Evolutionary conservation across 2,329 filamentous ascomycete genomes (phyloP).

Genomic region (Chaetomiaceae sp.): DNA sequence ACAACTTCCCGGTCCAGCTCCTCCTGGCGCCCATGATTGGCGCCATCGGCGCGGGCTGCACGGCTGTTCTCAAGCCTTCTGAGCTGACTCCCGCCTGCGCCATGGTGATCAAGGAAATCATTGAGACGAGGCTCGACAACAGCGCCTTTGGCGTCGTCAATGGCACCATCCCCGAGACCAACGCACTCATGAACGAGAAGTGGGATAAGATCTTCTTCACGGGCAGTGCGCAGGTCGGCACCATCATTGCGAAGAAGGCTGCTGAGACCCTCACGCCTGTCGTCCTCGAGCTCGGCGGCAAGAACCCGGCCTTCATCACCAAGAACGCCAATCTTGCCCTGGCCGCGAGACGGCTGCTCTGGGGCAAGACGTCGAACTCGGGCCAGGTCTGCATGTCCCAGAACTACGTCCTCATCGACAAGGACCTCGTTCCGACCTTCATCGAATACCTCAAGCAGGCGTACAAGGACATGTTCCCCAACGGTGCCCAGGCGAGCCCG

Average conservation of each 20-base stretch:
- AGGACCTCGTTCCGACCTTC: conserved; percentile 65
- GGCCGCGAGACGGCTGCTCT: conserved; percentile 78
- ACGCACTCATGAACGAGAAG: conserved; percentile 76
- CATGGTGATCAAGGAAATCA: conserved; percentile 72
- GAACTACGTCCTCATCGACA: conserved; percentile 86
- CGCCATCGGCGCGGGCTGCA: conserved; percentile 89
- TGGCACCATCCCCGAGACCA: conserved; percentile 75
- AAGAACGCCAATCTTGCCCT: conserved; percentile 74
- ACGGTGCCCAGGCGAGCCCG: conserved; percentile 70
- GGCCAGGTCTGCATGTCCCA: conserved; percentile 91
- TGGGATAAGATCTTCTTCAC: conserved; percentile 99
- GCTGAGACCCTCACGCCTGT: conserved; percentile 85
- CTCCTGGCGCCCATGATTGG: conserved; percentile 75
- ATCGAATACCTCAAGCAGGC: conserved; percentile 68
- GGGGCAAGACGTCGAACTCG: conserved; percentile 81
- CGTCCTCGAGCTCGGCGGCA: conserved; percentile 82
- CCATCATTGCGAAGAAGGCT: conserved; percentile 84
- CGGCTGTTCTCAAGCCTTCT: conserved; percentile 84
- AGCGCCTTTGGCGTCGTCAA: conserved; percentile 74
- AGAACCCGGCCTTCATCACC: conserved; percentile 88
- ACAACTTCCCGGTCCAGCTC: conserved; percentile 89
- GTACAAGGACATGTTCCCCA: conserved; percentile 74
- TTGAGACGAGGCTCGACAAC: conserved; percentile 71
- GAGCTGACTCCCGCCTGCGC: conserved; percentile 75
- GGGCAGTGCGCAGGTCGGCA: conserved; percentile 71